phyloP scores from a whole-genome alignment of 345 rosid genomes.

The Populus simonii region DNA sequence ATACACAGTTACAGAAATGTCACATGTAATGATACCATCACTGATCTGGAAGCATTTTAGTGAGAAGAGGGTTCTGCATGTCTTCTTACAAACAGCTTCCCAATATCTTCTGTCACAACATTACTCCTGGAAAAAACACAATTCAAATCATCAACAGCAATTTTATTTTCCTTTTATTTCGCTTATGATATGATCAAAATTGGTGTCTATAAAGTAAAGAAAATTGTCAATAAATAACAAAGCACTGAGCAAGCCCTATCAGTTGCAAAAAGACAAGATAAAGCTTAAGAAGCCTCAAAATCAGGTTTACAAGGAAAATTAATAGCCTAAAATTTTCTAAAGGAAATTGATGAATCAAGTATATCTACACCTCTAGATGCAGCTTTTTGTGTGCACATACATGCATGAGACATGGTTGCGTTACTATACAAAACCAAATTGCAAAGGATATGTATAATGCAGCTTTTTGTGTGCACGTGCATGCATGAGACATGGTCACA shows the following conservation, averaged over 20 bases:
- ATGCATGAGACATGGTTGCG: background rate
- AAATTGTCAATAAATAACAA: background rate
- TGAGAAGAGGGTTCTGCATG: constrained; percentile 41
- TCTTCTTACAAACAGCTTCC: constrained; percentile 71
- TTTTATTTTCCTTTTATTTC: background rate
- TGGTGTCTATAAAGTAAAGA: background rate
- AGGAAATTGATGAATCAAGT: background rate
- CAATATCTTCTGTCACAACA: constrained; percentile 86
- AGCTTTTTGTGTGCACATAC: background rate
- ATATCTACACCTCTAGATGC: background rate
- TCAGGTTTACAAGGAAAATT: background rate
- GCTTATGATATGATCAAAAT: background rate
- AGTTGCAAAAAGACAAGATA: background rate
- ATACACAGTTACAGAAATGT: constrained; percentile 16
- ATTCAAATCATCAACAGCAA: constrained; percentile 15
- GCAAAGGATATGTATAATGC: background rate
- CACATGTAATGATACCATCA: background rate
- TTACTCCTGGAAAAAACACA: constrained; percentile 60
- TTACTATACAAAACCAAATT: background rate
- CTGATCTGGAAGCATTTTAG: constrained; percentile 22
- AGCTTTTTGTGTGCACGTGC: background rate
- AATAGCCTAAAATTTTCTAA: background rate
- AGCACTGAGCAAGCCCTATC: background rate
- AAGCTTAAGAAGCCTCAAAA: background rate
- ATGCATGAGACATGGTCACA: background rate